Percentiles rank a stretch among this genome's conserved stretches.
These are phyloP conservation scores for Alnus rubra DNA, from an alignment of 306 rosid species.

Conservation along the genomic window DNA sequence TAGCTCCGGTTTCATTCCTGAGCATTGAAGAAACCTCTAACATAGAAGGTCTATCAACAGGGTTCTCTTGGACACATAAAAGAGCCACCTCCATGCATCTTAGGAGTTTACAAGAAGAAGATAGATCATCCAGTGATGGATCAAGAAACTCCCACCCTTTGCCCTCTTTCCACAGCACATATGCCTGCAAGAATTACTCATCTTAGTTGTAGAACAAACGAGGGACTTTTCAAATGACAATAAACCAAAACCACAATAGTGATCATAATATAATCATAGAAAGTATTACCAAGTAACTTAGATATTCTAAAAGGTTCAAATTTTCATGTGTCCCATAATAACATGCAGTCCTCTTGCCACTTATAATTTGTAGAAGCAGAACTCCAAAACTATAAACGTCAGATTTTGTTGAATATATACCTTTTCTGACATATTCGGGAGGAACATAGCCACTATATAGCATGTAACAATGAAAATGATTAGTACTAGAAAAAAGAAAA, in stretches of 20 bases:
- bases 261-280: neutral
- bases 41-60: conserved; percentile 65
- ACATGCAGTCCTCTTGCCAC: conserved; percentile 49
- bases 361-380: conserved; percentile 62
- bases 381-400: conserved; percentile 50
- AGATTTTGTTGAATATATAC: conserved; percentile 58
- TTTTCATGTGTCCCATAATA: conserved; percentile 44
- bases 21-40: conserved; percentile 58
- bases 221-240: neutral
- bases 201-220: neutral
- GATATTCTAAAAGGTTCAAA: conserved; percentile 55
- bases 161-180: conserved; percentile 50
- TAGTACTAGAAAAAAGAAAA: neutral
- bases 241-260: neutral
- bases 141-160: conserved; percentile 51
- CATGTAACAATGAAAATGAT: neutral
- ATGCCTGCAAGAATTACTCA: conserved; percentile 38
- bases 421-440: conserved; percentile 58
- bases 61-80: conserved; percentile 60
- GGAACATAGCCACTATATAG: conserved; percentile 59
- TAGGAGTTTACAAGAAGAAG: conserved; percentile 39
- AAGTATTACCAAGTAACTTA: conserved; percentile 26
- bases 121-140: conserved; percentile 50
- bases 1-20: conserved; percentile 38
- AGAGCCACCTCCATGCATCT: conserved; percentile 72